Conservation (phyloP, 2,329 filamentous ascomycete species). For the Trichophaea hybrida region DNA sequence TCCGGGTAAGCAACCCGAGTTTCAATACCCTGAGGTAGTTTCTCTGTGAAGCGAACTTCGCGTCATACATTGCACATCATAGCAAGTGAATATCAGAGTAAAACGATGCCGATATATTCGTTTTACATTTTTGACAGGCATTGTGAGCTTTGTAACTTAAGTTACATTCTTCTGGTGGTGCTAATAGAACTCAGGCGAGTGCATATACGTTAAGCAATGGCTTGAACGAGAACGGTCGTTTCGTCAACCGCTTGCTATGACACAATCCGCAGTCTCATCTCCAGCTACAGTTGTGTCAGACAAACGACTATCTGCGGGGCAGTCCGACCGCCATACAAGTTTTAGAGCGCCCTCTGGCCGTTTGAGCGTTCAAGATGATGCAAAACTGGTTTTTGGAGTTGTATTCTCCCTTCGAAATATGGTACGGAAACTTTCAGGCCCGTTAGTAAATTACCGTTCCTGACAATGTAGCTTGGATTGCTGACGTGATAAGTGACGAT, state of each 20-base stretch:
- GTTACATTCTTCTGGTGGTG: conserved; percentile 15
- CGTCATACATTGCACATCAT: too few species aligned
- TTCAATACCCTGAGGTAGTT: too few species aligned
- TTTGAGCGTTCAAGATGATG: conserved; percentile 59
- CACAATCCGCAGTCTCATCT: not conserved
- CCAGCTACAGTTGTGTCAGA: conserved; percentile 12
- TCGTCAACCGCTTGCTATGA: not conserved
- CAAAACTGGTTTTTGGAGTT: conserved; percentile 93
- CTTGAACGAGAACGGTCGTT: conserved; percentile 35
- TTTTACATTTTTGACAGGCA: conserved; percentile 99
- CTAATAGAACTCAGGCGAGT: conserved; percentile 57
- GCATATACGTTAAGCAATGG: conserved; percentile 90
- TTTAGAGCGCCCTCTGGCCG: conserved; percentile 31
- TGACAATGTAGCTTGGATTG: not conserved
- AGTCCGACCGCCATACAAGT: conserved; percentile 4
- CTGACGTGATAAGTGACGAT: conserved; percentile 20
- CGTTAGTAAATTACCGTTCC: conserved; percentile 17
- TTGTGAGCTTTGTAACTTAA: conserved; percentile 45
- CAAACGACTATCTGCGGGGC: conserved; percentile 27
- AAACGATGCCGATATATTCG: conserved; percentile 77
- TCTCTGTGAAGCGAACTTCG: too few species aligned
- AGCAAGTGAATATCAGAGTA: too few species aligned
- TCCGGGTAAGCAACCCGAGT: too few species aligned
- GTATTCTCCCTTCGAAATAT: conserved; percentile 95
- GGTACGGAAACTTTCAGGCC: conserved; percentile 64